Conservation (phyloP, 2,329 filamentous ascomycete species). For the Colletotrichum musicola region DNA sequence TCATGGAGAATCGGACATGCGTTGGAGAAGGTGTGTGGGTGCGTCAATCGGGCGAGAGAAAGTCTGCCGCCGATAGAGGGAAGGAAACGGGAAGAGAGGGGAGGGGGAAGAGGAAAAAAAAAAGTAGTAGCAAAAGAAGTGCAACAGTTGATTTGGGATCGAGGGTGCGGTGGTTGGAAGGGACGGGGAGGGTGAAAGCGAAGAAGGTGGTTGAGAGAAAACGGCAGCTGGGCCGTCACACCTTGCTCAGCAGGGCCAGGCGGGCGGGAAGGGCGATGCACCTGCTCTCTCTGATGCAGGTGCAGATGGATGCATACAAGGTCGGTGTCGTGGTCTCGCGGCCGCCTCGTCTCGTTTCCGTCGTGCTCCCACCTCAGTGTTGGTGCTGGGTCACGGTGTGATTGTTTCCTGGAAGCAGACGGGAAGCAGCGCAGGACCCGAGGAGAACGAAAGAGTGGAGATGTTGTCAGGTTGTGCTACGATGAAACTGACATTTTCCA, state of each 20-base stretch:
- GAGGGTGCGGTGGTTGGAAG: slow-evolving; percentile 4
- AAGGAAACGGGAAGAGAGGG: background rate
- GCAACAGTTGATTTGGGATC: slow-evolving; percentile 2
- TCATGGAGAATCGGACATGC: slow-evolving; percentile 37
- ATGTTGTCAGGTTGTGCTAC: slow-evolving; percentile 38
- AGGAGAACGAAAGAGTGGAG: slow-evolving; percentile 27
- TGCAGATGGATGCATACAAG: background rate
- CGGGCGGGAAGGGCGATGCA: slow-evolving; percentile 20
- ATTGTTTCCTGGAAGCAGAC: slow-evolving; percentile 19
- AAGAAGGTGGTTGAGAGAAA: slow-evolving; percentile 11
- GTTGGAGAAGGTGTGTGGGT: slow-evolving; percentile 27
- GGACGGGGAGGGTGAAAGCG: slow-evolving; percentile 8
- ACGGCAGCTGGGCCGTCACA: slow-evolving; percentile 29
- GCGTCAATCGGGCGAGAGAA: slow-evolving; percentile 8
- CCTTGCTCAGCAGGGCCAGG: slow-evolving; percentile 26
- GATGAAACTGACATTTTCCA: slow-evolving; percentile 38
- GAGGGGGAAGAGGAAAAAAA: slow-evolving; percentile 4
- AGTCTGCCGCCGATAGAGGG: background rate
- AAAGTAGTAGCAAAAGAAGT: background rate
- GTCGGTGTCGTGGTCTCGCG: background rate
- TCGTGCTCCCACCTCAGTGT: background rate
- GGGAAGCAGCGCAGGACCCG: slow-evolving; percentile 4
- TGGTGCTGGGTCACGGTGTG: background rate
- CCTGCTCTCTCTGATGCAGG: no score
- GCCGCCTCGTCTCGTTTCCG: no score